These are phyloP conservation scores for Massarina eburnea DNA, from an alignment of 2,329 filamentous ascomycete species.

Conservation along the genomic window DNA sequence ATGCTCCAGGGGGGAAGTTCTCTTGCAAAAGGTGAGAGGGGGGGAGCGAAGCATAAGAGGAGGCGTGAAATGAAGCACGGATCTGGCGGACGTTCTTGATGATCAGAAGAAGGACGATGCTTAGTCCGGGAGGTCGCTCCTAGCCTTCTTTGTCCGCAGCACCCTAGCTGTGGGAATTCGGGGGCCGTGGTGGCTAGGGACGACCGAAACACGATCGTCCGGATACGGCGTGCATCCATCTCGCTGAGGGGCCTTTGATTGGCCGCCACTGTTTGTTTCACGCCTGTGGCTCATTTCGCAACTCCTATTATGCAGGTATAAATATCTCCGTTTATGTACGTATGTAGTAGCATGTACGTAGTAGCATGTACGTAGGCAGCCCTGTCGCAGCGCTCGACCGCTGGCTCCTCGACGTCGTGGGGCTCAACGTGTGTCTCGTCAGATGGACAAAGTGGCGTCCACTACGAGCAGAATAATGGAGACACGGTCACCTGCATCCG, in stretches of 20 bases:
- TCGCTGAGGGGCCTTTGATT: conserved; percentile 14
- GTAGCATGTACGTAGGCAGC: too few relatives aligned
- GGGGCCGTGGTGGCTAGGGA: background rate
- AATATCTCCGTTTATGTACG: background rate
- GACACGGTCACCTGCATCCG: too few relatives aligned
- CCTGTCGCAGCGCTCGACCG: too few relatives aligned
- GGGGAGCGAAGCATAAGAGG: background rate
- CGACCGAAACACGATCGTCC: conserved; percentile 16
- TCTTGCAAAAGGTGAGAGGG: too few relatives aligned
- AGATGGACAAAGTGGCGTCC: too few relatives aligned
- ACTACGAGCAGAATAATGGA: too few relatives aligned
- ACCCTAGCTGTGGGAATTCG: background rate
- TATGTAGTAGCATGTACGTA: too few relatives aligned
- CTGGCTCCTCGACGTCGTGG: too few relatives aligned
- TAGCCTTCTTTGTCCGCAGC: too few relatives aligned
- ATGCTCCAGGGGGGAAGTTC: too few relatives aligned
- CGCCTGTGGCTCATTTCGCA: background rate
- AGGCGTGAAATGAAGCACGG: background rate
- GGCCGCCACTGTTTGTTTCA: conserved; percentile 15
- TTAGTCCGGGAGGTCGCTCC: background rate
- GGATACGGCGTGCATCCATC: conserved; percentile 13
- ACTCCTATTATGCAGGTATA: background rate
- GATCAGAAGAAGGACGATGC: background rate
- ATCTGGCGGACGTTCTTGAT: background rate
- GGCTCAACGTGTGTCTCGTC: too few relatives aligned